Evolutionary conservation across 73 alveolate genomes (phyloP).

Genomic region (Symbiodinium pilosum): DNA sequence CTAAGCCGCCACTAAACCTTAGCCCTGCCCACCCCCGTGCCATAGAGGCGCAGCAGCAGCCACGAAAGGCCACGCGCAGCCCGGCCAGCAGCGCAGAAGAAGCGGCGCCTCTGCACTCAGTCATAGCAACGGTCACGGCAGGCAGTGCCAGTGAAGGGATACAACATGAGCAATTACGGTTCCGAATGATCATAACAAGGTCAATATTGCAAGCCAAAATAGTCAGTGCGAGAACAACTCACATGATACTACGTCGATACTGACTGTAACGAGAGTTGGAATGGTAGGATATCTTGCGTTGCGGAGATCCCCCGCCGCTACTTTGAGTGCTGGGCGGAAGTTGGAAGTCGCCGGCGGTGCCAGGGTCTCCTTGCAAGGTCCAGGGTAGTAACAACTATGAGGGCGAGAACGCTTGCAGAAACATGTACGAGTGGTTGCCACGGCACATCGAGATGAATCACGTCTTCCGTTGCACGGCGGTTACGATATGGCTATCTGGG

Average conservation of each 20-base stretch:
- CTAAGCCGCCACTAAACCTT: too few species aligned
- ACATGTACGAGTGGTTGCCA: too few species aligned
- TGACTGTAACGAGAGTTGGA: background rate
- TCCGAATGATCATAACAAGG: too few species aligned
- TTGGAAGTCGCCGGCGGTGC: constrained; percentile 7
- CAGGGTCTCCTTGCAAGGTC: background rate
- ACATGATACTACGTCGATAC: background rate
- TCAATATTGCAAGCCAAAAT: too few species aligned
- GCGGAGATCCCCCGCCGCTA: background rate
- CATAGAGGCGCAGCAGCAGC: constrained; percentile 11
- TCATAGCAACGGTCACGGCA: background rate
- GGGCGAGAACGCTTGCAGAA: too few species aligned
- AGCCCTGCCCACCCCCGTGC: too few species aligned
- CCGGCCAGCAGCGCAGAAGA: background rate
- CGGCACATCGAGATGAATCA: too few species aligned
- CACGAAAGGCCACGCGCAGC: constrained; percentile 9
- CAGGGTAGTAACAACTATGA: background rate
- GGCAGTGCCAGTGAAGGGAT: too few species aligned
- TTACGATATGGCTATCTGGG: too few species aligned
- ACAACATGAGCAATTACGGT: too few species aligned
- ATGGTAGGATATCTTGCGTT: background rate
- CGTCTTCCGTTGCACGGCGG: too few species aligned
- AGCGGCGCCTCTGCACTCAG: background rate
- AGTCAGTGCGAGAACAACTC: too few species aligned
- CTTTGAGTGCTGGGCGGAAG: background rate